These are phyloP conservation scores for Corynespora cassiicola DNA, from an alignment of 2,329 filamentous ascomycete genomes.

Conservation along the genomic window DNA sequence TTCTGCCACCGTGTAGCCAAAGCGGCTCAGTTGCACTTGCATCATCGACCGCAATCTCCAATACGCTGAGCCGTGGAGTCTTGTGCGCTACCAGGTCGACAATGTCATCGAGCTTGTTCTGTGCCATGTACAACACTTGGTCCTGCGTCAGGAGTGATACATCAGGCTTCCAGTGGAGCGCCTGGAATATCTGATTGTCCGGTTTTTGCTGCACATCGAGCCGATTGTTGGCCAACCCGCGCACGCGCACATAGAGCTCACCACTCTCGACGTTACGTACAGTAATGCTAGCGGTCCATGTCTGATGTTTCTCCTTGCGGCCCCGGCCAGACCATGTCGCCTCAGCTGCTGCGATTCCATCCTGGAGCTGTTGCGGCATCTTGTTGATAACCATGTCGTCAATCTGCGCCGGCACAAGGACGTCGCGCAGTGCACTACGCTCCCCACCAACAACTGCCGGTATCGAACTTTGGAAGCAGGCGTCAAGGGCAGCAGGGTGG, in stretches of 20 bases:
- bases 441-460: slow-evolving; percentile 20
- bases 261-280: slow-evolving; percentile 2
- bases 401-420: slow-evolving; percentile 26
- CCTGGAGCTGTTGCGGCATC: neutral
- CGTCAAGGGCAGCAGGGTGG: slow-evolving; percentile 35
- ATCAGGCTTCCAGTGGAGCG: slow-evolving; percentile 3
- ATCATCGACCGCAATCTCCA: slow-evolving; percentile 37
- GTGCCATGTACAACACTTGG: neutral
- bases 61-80: slow-evolving; percentile 34
- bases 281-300: slow-evolving; percentile 7
- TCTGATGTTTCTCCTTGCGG: slow-evolving; percentile 16
- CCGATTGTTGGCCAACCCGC: slow-evolving; percentile 1
- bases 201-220: neutral
- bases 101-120: no score
- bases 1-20: slow-evolving; percentile 9
- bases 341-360: slow-evolving; percentile 3
- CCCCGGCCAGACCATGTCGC: slow-evolving; percentile 16
- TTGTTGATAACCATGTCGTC: slow-evolving; percentile 27
- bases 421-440: slow-evolving; percentile 9
- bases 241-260: neutral
- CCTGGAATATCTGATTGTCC: neutral
- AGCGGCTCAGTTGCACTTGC: slow-evolving; percentile 23
- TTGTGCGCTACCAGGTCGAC: slow-evolving; percentile 46
- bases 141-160: slow-evolving; percentile 18
- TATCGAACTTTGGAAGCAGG: slow-evolving; percentile 28